These are phyloP conservation scores for Centaurea solstitialis DNA, from an alignment of 129 eudicot species.

Conservation along the genomic window DNA sequence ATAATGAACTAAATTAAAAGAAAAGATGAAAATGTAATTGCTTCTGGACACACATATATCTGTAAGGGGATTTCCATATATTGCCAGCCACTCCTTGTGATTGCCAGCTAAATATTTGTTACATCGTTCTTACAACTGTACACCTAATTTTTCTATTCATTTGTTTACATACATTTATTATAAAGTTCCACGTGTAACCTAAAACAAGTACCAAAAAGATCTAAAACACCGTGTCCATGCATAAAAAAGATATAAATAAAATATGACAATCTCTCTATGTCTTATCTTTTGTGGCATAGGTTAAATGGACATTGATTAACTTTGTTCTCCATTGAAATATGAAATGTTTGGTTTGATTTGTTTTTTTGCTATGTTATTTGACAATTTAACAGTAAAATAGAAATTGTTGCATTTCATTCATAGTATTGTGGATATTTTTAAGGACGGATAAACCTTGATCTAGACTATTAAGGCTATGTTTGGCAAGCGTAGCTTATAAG, in stretches of 20 bases:
- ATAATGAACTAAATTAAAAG: too few species aligned
- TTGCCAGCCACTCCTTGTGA: slow-evolving; percentile 11
- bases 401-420: background rate
- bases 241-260: background rate
- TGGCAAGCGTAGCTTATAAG: too few species aligned
- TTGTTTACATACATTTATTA: background rate
- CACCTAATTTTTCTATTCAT: background rate
- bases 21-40: too few species aligned
- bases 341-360: background rate
- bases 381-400: background rate
- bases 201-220: background rate
- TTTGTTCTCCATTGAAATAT: background rate
- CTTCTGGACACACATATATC: too few species aligned
- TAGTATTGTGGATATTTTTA: background rate
- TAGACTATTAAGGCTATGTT: too few species aligned
- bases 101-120: slow-evolving; percentile 17
- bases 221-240: background rate
- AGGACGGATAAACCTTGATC: background rate
- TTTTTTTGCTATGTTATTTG: background rate
- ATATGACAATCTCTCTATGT: background rate
- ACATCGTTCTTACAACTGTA: slow-evolving; percentile 12
- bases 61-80: background rate
- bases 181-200: background rate
- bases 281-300: background rate
- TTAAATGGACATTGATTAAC: too few species aligned